A percentile compares a stretch with the other conserved stretches of the same genome.
Evolutionary conservation across 169 alveolate species (phyloP).

Genomic region (Prorocentrum cordatum): DNA sequence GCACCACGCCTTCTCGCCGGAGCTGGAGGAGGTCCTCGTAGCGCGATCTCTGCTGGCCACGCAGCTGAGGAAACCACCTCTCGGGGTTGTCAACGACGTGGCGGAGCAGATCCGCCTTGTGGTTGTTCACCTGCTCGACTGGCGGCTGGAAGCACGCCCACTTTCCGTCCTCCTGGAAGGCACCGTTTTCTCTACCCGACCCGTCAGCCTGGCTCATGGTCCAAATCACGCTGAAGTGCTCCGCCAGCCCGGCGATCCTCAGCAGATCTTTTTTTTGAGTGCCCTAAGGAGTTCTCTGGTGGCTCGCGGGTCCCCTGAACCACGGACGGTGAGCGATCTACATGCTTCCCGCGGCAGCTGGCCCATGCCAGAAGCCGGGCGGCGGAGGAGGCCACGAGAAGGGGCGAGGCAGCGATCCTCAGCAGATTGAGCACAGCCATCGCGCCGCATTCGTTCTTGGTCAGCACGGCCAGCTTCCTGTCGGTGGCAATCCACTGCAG

Average conservation of each 20-base stretch:
- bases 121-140: constrained; percentile 7
- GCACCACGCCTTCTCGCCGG: constrained; percentile 9
- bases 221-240: constrained; percentile 30
- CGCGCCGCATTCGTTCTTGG: constrained; percentile 28
- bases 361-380: no score
- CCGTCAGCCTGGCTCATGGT: constrained; percentile 29
- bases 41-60: neutral
- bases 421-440: constrained; percentile 50
- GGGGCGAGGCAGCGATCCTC: constrained; percentile 23
- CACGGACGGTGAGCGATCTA: no score
- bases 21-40: neutral
- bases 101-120: constrained; percentile 29
- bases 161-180: constrained; percentile 26
- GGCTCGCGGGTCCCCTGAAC: no score
- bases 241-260: constrained; percentile 26
- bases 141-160: constrained; percentile 31
- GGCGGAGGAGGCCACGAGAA: no score
- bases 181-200: neutral
- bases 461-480: constrained; percentile 3
- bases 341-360: no score
- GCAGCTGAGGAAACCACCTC: constrained; percentile 55
- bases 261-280: no score
- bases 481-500: neutral
- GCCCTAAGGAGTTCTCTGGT: no score
- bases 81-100: constrained; percentile 12